phyloP scores from a whole-genome alignment of 495 filamentous ascomycete species.

The Haplographium delicatum region DNA sequence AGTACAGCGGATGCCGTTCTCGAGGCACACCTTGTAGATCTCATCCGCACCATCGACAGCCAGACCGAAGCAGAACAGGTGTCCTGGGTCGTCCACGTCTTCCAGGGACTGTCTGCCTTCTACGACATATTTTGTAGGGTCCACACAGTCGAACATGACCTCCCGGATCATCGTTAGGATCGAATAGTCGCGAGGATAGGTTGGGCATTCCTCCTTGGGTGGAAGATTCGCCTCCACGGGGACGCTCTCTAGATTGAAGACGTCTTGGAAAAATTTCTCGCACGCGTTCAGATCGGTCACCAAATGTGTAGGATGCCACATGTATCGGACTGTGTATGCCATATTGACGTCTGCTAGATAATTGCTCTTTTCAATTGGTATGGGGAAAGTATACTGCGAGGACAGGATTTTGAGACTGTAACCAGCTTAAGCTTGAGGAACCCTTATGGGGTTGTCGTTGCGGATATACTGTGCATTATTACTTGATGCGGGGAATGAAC shows the following conservation, averaged over 20 bases:
- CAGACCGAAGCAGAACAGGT: neutral
- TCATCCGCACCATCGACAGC: neutral
- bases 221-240: neutral
- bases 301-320: neutral
- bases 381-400: too few species aligned
- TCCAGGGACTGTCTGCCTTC: neutral
- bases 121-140: constrained; percentile 1
- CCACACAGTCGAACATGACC: constrained; percentile 1
- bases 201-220: neutral
- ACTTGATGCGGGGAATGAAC: too few species aligned
- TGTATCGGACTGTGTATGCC: too few species aligned
- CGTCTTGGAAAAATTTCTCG: constrained; percentile 1
- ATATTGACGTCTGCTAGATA: too few species aligned
- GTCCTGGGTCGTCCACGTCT: neutral
- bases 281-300: neutral
- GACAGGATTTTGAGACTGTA: too few species aligned
- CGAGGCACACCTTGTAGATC: neutral
- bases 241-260: neutral
- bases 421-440: too few species aligned
- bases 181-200: constrained; percentile 1
- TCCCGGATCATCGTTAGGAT: neutral
- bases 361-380: too few species aligned
- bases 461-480: too few species aligned
- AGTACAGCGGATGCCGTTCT: neutral
- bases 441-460: too few species aligned